These are phyloP conservation scores for Kurtzmaniella natalensis DNA, from an alignment of 1,139 yeast species.

Conservation along the genomic window DNA sequence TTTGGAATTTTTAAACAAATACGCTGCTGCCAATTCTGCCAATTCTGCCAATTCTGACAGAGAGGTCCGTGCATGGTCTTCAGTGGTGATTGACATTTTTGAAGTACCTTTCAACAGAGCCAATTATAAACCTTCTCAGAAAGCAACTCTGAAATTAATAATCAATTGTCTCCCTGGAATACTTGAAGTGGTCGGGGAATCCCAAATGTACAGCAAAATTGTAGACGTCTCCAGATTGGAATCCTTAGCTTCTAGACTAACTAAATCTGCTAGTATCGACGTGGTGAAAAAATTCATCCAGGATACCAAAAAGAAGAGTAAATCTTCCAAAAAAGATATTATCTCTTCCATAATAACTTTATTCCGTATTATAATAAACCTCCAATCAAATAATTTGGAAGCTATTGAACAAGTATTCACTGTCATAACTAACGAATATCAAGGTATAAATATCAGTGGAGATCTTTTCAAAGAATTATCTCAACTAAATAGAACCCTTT, in stretches of 20 bases:
- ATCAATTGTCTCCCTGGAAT: constrained; percentile 10
- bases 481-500: constrained; percentile 42
- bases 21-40: too few relatives aligned
- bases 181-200: background rate
- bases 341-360: constrained; percentile 16
- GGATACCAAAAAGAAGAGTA: background rate
- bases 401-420: constrained; percentile 42
- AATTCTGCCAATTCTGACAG: constrained; percentile 6
- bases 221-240: background rate
- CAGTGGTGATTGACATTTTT: constrained; percentile 19
- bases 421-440: constrained; percentile 27
- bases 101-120: constrained; percentile 20
- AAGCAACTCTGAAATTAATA: constrained; percentile 24
- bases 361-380: constrained; percentile 22
- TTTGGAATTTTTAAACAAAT: constrained; percentile 6
- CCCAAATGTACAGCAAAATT: background rate
- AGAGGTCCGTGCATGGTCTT: constrained; percentile 20
- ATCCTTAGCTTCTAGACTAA: background rate
- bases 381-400: constrained; percentile 23
- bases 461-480: constrained; percentile 35
- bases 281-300: background rate
- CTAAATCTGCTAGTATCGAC: background rate
- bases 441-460: constrained; percentile 23
- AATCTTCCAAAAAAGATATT: constrained; percentile 8
- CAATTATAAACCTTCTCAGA: constrained; percentile 27